Evolutionary conservation across 495 filamentous ascomycete species (phyloP).

Genomic region (Schizothecium vesticola): DNA sequence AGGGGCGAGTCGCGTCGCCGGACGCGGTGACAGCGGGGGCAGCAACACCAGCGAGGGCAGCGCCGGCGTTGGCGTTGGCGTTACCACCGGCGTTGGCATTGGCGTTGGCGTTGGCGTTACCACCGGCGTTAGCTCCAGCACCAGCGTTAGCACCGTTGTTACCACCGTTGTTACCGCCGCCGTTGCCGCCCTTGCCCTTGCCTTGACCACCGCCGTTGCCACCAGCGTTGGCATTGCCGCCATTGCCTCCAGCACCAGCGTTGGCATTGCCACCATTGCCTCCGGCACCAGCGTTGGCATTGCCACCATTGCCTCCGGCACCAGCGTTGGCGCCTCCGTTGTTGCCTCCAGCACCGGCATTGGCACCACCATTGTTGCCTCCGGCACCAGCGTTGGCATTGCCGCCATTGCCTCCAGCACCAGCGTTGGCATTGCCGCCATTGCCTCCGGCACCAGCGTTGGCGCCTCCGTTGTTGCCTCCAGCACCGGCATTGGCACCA

Average conservation of each 20-base stretch:
- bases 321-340: background rate
- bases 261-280: slow-evolving; percentile 18
- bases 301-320: background rate
- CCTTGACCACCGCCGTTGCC: slow-evolving; percentile 6
- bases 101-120: slow-evolving; percentile 9
- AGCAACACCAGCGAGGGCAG: slow-evolving; percentile 29
- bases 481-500: background rate
- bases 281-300: background rate
- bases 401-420: too few species aligned
- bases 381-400: background rate
- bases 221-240: slow-evolving; percentile 9
- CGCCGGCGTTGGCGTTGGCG: slow-evolving; percentile 6
- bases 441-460: slow-evolving; percentile 11
- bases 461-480: background rate
- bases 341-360: background rate
- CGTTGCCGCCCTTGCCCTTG: slow-evolving; percentile 7
- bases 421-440: too few species aligned
- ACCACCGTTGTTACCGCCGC: background rate
- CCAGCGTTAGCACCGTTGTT: background rate
- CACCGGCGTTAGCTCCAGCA: too few species aligned
- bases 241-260: slow-evolving; percentile 23
- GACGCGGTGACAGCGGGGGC: slow-evolving; percentile 35
- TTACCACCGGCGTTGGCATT: background rate
- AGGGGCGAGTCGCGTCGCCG: slow-evolving; percentile 41
- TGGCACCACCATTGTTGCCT: background rate